Evolutionary conservation across 768 basidiomycete species (phyloP).

Genomic region (Termitomyces bulborhizus): DNA sequence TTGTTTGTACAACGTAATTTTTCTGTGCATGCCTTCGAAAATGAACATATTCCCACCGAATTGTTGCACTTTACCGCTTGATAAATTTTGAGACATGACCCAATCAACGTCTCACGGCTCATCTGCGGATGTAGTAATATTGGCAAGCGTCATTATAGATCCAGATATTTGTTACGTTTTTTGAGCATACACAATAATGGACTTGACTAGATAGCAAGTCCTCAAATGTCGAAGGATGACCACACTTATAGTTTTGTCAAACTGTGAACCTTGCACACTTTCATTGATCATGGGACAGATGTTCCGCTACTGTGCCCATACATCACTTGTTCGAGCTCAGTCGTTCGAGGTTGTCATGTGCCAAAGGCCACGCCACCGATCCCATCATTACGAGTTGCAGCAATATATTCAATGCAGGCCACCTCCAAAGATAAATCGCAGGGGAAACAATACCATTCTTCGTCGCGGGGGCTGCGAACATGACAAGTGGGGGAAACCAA

Average conservation of each 20-base stretch:
- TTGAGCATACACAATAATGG: constrained; percentile 30
- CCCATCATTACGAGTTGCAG: constrained; percentile 19
- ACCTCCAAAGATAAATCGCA: constrained; percentile 20
- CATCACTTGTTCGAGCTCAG: constrained; percentile 7
- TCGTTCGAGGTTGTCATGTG: neutral
- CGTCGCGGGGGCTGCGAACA: constrained; percentile 27
- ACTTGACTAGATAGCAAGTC: constrained; percentile 25
- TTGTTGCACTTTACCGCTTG: constrained; percentile 44
- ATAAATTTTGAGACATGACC: constrained; percentile 39
- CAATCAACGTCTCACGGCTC: constrained; percentile 28
- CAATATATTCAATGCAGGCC: constrained; percentile 21
- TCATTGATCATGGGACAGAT: neutral
- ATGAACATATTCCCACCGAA: constrained; percentile 26
- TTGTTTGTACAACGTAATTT: neutral
- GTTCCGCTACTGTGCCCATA: neutral
- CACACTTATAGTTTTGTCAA: constrained; percentile 8
- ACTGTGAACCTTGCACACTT: neutral
- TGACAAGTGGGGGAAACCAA: constrained; percentile 57
- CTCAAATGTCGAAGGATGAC: constrained; percentile 25
- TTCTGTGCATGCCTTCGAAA: constrained; percentile 1
- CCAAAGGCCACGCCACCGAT: constrained; percentile 33
- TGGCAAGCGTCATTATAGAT: constrained; percentile 25
- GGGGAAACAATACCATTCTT: constrained; percentile 14
- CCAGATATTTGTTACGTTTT: constrained; percentile 18
- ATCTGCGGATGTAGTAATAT: constrained; percentile 14